A percentile compares a stretch with the other conserved stretches of the same genome.
Evolutionary conservation across 805 yeast species (phyloP).

Genomic region (Priceomyces melissophilus): DNA sequence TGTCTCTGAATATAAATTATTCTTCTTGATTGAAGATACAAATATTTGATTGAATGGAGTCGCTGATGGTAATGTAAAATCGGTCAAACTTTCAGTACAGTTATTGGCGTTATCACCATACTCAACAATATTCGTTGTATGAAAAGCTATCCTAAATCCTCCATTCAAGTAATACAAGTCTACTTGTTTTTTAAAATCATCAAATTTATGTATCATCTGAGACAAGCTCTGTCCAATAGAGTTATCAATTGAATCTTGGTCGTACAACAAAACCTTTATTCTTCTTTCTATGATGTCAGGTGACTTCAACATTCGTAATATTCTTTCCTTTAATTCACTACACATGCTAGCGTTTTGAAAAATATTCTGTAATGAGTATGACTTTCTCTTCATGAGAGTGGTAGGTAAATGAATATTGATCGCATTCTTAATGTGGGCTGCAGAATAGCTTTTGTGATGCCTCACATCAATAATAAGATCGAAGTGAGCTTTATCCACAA

Average conservation of each 20-base stretch:
- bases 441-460: constrained; percentile 34
- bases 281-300: constrained; percentile 4
- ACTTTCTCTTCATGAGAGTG: constrained; percentile 38
- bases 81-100: constrained; percentile 21
- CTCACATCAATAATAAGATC: constrained; percentile 37
- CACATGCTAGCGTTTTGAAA: constrained; percentile 29
- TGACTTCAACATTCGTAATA: constrained; percentile 12
- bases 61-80: constrained; percentile 41
- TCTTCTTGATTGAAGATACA: constrained; percentile 33
- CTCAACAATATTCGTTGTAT: constrained; percentile 6
- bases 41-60: constrained; percentile 34
- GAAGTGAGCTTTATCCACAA: background rate
- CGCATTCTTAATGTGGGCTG: constrained; percentile 27
- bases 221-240: constrained; percentile 24
- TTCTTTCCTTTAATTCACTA: constrained; percentile 13
- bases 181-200: constrained; percentile 17
- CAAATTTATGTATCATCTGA: constrained; percentile 33
- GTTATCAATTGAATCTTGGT: constrained; percentile 20
- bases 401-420: constrained; percentile 43
- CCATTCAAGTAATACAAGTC: constrained; percentile 22
- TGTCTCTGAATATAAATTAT: constrained; percentile 7
- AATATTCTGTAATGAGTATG: constrained; percentile 30
- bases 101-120: constrained; percentile 1
- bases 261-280: constrained; percentile 31
- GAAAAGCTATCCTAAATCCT: constrained; percentile 17